These are phyloP conservation scores for Myxozyma kluyveri DNA, from an alignment of 805 yeast genomes.

Conservation along the genomic window DNA sequence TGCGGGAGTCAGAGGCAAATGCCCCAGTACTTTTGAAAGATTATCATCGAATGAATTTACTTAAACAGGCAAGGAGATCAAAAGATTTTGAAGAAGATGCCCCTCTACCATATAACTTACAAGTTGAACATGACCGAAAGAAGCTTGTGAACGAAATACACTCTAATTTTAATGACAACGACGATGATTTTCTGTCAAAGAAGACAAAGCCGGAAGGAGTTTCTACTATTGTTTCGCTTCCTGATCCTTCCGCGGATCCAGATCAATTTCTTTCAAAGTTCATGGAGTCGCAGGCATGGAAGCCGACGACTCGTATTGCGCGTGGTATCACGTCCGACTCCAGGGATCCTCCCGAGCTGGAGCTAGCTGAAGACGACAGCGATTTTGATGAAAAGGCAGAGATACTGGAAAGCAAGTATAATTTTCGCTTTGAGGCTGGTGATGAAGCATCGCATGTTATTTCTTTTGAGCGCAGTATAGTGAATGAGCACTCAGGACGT, in stretches of 20 bases:
- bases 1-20: constrained; percentile 47
- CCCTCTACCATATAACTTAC: constrained; percentile 63
- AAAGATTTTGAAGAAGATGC: constrained; percentile 5
- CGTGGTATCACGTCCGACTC: neutral
- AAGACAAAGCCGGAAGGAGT: constrained; percentile 50
- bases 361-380: constrained; percentile 55
- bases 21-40: constrained; percentile 89
- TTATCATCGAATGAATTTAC: constrained; percentile 78
- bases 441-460: constrained; percentile 78
- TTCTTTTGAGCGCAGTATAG: constrained; percentile 78
- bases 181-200: constrained; percentile 53
- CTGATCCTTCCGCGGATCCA: constrained; percentile 64
- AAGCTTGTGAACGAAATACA: constrained; percentile 77
- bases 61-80: constrained; percentile 54
- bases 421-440: constrained; percentile 84
- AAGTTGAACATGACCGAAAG: constrained; percentile 70
- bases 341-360: constrained; percentile 11
- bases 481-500: constrained; percentile 78
- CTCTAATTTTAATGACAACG: constrained; percentile 47
- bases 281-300: constrained; percentile 81
- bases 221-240: constrained; percentile 47
- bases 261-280: constrained; percentile 72
- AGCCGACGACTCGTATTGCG: constrained; percentile 42
- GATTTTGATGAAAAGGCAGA: constrained; percentile 93
- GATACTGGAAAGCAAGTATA: constrained; percentile 85